Evolutionary conservation across 2,329 filamentous ascomycete species (phyloP).

Genomic region (Myriosclerotinia scirpicola): DNA sequence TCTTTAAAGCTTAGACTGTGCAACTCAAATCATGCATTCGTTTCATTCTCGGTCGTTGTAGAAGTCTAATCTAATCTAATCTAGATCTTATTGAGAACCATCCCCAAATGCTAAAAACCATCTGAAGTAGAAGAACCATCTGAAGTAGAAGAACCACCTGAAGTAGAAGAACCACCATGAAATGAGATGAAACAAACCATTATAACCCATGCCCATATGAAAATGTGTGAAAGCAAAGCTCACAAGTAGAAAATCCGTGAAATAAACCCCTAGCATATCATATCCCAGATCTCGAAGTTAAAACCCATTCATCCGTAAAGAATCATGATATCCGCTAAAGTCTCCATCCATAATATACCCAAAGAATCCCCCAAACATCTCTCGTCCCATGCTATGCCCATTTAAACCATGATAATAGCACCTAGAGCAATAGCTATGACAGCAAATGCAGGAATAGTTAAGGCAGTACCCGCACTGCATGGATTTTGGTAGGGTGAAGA

Average conservation of each 20-base stretch:
- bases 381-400: background rate
- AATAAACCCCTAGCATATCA: background rate
- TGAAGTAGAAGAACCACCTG: too few relatives aligned
- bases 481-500: constrained; percentile 11
- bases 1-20: background rate
- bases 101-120: too few relatives aligned
- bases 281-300: background rate
- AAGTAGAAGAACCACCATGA: background rate
- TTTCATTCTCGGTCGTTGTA: background rate
- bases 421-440: background rate
- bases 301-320: background rate
- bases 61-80: background rate
- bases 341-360: background rate
- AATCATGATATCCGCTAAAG: background rate
- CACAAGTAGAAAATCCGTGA: background rate
- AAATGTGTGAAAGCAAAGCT: background rate
- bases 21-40: background rate
- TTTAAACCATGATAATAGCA: background rate
- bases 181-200: background rate
- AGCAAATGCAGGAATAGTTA: background rate
- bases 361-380: background rate
- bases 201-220: background rate
- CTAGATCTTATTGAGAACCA: background rate
- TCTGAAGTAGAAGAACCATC: background rate
- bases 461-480: constrained; percentile 9